Conservation (phyloP, 108 stramenopile species). For the Cyclotella atomus region DNA sequence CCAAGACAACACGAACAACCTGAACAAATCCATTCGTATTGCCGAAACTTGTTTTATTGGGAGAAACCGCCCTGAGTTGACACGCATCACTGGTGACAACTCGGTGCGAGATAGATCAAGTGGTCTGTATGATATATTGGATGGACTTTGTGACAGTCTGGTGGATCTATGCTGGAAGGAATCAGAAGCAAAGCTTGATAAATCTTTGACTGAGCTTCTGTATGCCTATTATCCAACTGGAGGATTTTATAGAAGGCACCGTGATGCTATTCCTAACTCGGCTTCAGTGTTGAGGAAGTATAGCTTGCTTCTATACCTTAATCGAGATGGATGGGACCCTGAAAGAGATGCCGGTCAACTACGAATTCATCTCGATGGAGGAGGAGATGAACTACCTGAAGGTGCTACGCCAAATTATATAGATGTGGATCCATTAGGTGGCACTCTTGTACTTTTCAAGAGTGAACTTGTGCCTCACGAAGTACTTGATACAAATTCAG, state of each 20-base stretch:
- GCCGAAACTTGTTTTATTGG: constrained; percentile 81
- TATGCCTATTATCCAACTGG: constrained; percentile 83
- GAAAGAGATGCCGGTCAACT: constrained; percentile 65
- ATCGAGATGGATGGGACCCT: constrained; percentile 49
- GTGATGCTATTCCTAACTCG: constrained; percentile 74
- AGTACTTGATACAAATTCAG: constrained; percentile 70
- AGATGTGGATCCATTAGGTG: constrained; percentile 73
- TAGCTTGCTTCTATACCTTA: constrained; percentile 74
- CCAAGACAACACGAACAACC: constrained; percentile 64
- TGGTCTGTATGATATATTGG: constrained; percentile 59
- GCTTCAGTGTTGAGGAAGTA: constrained; percentile 66
- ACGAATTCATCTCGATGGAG: constrained; percentile 71
- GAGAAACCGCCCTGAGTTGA: constrained; percentile 34
- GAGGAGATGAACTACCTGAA: constrained; percentile 54
- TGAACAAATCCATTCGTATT: constrained; percentile 67
- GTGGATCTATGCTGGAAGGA: constrained; percentile 28
- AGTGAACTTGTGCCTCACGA: constrained; percentile 76
- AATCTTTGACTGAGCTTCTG: constrained; percentile 56
- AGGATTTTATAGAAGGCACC: constrained; percentile 79
- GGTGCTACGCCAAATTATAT: constrained; percentile 54
- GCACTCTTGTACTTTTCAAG: constrained; percentile 77
- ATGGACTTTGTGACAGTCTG: constrained; percentile 52
- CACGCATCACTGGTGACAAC: constrained; percentile 17
- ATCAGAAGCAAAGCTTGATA: constrained; percentile 33
- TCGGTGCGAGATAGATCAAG: constrained; percentile 35